Base-by-base conservation (phyloP, 352 stramenopile species). In the Pythium sukuiense region DNA sequence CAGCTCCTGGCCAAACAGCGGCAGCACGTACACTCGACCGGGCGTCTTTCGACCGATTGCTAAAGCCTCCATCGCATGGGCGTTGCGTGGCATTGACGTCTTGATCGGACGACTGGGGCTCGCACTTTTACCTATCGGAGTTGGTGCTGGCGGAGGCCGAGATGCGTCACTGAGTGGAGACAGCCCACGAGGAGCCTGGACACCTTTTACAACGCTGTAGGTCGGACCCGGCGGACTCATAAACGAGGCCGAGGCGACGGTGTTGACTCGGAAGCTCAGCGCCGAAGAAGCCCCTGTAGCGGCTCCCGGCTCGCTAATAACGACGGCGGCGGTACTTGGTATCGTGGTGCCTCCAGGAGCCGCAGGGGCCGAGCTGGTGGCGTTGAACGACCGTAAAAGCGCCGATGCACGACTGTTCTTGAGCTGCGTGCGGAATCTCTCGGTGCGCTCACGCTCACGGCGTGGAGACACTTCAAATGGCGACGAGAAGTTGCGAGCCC, bases 401-500 rank as follows among this genome's bases (percentile, higher is more conserved):
- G 68, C 57, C 4, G 61, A 65, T 13, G 68, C 68, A 11, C 68
- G 68, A 53, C 68, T 79, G 41, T 67, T 73, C 35, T 73, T 72
- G 27, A 88, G 48, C 13, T 79, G 78, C 1, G 81, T 80, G 6
- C 79, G 80, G 48, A 88, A 76, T 2, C 77, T 71, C 52, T 89
- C 78, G 2, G 69, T 85, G 26, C 76, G 74, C 33, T 88, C 73
- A 20, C 81, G 75, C 49, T 85, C 67, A 24, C 74, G 79, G 30
- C 72, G 68, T 33, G 80, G 76, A 18, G 84, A 89, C 8, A 77
- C 68, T 54, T 90, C 74, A 43, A 89, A 87, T 4, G 81, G 85
- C 4, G 79, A 88, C 18, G 79, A 85, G 33, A 91, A 90, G 55
- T 90, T 83, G 43, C 84, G 79, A 2, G 76, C 74, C 83, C 83